Evolutionary conservation across 306 rosid genomes (phyloP), one percentile per base, ranked within the genome.

Genomic region (Astragalus glycyphyllos): DNA sequence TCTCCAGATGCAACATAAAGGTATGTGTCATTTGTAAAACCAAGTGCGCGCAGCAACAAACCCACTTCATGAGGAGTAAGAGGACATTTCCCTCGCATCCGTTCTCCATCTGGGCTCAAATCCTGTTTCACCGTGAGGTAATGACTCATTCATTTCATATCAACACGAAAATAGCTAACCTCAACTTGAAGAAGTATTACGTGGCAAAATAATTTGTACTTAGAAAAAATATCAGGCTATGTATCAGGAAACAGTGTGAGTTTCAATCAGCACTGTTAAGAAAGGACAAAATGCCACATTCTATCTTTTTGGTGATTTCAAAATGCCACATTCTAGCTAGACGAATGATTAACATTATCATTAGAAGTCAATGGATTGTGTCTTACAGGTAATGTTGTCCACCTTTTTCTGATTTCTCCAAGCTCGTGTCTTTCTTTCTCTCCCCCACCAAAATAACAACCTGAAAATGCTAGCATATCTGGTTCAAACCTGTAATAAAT

Each of bases 401-500:
- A 95, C 82, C 99, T 88, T 81, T 95, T 95, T 78, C 99, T 81
- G 79, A 95, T 91, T 87, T 95, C 96, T 75, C 91, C 87, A 58
- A 91, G 96, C 55, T 95, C 97, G 3, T 7, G 76, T 85, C 87
- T 95, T 82, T 95, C 97, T 69, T 89, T 95, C 45, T 91, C 97
- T 75, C 99, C 99, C 76, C 99, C 99, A 5, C 99, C 99, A 82
- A 84, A 95, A 79, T 95, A 95, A 82, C 99, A 95, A 47, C 97
- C 89, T 16, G 99, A 95, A 84, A 95, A 95, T 53, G 99, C 99
- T 58, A 95, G 91, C 99, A 95, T 95, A 84, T 95, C 99, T 55
- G 97, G 92, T 84, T 95, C 99, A 87, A 91, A 95, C 91, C 99
- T 95, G 84, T 55, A 81, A 79, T 57, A 32, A 79, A 65, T 70